phyloP scores from a whole-genome alignment of 768 basidiomycete species.

The Trametes punicea region DNA sequence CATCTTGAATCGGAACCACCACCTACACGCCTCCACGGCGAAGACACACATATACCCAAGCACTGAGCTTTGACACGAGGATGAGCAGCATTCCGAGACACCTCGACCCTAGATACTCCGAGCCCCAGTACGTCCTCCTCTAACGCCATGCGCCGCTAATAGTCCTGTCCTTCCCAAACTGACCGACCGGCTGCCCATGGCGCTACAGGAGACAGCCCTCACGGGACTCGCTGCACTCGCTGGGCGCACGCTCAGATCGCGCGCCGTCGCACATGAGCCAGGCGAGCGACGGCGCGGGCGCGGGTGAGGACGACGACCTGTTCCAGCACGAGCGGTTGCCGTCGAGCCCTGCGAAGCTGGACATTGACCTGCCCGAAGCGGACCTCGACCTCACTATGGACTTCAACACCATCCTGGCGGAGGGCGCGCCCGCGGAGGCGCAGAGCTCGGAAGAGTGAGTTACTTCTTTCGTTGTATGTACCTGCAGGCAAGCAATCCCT shows the following conservation, averaged over 20 bases:
- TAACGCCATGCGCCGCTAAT: not conserved
- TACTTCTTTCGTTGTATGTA: not conserved
- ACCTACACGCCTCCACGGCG: not conserved
- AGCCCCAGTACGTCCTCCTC: slow-evolving; percentile 13
- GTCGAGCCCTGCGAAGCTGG: slow-evolving; percentile 16
- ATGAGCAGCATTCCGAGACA: slow-evolving; percentile 10
- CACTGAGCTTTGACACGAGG: not conserved
- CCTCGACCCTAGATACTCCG: slow-evolving; percentile 1
- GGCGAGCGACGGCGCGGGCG: slow-evolving; percentile 7
- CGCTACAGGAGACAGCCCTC: slow-evolving; percentile 12
- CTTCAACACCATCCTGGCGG: slow-evolving; percentile 28
- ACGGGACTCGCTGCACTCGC: slow-evolving; percentile 9
- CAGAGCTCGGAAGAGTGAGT: slow-evolving; percentile 5
- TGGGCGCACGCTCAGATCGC: slow-evolving; percentile 1
- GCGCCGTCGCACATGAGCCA: slow-evolving; percentile 12
- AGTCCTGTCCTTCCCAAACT: not conserved
- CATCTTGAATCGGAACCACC: no score
- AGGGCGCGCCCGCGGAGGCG: not conserved
- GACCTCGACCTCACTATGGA: slow-evolving; percentile 29
- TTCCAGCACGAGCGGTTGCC: slow-evolving; percentile 16
- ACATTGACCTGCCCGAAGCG: slow-evolving; percentile 29
- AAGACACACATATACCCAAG: not conserved
- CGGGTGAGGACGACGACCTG: slow-evolving; percentile 7
- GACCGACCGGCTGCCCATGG: not conserved
- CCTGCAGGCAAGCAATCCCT: no score